phyloP scores from a whole-genome alignment of 2,329 filamentous ascomycete species.

The Aspergillus sojae region DNA sequence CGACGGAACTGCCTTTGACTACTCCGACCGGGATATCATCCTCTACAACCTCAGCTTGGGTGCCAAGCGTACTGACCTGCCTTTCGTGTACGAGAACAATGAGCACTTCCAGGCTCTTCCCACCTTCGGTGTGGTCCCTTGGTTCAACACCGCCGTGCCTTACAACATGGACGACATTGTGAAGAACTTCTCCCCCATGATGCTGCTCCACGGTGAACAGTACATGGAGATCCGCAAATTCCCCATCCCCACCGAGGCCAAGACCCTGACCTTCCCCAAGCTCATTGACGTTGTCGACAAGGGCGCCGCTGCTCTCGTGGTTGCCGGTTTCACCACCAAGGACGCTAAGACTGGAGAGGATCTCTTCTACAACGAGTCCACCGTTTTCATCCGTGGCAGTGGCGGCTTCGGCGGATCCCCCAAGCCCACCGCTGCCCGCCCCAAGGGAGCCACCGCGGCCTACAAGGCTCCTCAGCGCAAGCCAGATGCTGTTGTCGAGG shows the following conservation, averaged over 20 bases:
- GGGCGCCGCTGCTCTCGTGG: slow-evolving; percentile 82
- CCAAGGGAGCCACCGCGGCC: slow-evolving; percentile 76
- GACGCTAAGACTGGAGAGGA: slow-evolving; percentile 84
- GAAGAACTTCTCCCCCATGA: slow-evolving; percentile 97
- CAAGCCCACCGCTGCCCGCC: slow-evolving; percentile 67
- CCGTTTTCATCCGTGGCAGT: slow-evolving; percentile 87
- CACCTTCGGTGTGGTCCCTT: slow-evolving; percentile 95
- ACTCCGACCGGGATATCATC: slow-evolving; percentile 83
- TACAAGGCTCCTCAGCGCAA: slow-evolving; percentile 77
- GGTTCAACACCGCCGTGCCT: slow-evolving; percentile 79
- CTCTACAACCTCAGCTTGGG: slow-evolving; percentile 96
- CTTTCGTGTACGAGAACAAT: slow-evolving; percentile 84
- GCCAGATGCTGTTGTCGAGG: slow-evolving; percentile 82
- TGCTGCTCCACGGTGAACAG: slow-evolving; percentile 98
- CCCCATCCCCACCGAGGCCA: slow-evolving; percentile 83
- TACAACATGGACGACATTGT: slow-evolving; percentile 82
- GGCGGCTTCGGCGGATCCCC: slow-evolving; percentile 86
- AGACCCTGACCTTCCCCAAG: slow-evolving; percentile 73
- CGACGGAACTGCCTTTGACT: slow-evolving; percentile 76
- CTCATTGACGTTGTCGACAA: slow-evolving; percentile 97
- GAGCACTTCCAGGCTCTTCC: slow-evolving; percentile 93
- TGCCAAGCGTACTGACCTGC: slow-evolving; percentile 84
- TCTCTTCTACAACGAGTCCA: slow-evolving; percentile 94
- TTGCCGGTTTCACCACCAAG: slow-evolving; percentile 78
- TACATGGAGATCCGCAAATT: slow-evolving; percentile 93